A percentile compares a stretch with the other conserved stretches of the same genome.
phyloP scores from a whole-genome alignment of 202 grass and related monocot species.

The Miscanthus sacchariflorus region DNA sequence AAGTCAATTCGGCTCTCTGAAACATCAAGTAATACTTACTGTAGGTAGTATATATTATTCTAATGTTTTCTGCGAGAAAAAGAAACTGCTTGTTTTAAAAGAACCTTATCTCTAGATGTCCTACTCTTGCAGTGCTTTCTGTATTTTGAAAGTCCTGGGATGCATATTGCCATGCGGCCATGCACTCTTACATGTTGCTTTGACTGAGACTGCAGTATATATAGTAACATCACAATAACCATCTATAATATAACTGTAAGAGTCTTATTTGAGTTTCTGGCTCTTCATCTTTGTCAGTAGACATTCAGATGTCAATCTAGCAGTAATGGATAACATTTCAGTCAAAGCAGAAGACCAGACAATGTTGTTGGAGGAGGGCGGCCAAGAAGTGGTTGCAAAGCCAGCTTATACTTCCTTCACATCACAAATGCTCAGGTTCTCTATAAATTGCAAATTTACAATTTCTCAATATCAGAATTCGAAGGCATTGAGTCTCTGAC shows the following conservation, averaged over 20 bases:
- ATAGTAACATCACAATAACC: background rate
- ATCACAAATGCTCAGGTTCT: conserved; percentile 83
- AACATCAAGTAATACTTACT: background rate
- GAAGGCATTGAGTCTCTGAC: conserved; percentile 36
- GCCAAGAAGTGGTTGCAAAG: conserved; percentile 59
- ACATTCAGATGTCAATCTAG: conserved; percentile 82
- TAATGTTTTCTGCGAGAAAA: background rate
- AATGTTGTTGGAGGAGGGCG: conserved; percentile 75
- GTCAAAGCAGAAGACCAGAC: conserved; percentile 69
- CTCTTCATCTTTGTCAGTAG: conserved; percentile 65
- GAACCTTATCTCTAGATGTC: conserved; percentile 30
- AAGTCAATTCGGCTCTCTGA: background rate
- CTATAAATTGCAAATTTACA: conserved; percentile 24
- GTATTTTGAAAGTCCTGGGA: conserved; percentile 23
- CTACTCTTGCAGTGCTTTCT: background rate
- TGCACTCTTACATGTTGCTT: conserved; percentile 41
- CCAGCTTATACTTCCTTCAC: conserved; percentile 60
- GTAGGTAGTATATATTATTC: background rate
- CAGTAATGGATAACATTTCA: conserved; percentile 67
- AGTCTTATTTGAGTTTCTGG: conserved; percentile 40
- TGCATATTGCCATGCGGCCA: conserved; percentile 35
- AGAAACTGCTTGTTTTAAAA: conserved; percentile 12
- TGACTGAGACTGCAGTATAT: conserved; percentile 32
- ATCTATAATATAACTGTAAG: conserved; percentile 22
- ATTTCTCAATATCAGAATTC: conserved; percentile 34